phyloP scores from a whole-genome alignment of 2,329 filamentous ascomycete genomes.

The Nakataea oryzae region DNA sequence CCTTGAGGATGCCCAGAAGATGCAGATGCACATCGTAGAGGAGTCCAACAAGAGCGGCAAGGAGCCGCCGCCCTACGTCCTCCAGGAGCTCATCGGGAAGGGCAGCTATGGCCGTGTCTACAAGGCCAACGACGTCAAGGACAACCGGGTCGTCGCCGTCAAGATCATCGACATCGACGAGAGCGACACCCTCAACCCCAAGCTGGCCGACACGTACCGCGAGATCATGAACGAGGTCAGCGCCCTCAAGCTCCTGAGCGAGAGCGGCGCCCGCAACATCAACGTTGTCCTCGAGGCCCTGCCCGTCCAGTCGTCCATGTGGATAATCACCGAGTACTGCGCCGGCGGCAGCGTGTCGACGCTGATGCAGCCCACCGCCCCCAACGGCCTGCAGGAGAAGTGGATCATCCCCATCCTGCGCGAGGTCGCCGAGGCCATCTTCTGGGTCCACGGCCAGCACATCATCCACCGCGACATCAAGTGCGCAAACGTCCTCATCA shows the following conservation, averaged over 20 bases:
- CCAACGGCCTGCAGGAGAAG: conserved; percentile 56
- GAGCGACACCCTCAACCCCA: conserved; percentile 56
- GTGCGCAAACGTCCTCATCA: conserved; percentile 71
- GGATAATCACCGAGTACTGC: conserved; percentile 83
- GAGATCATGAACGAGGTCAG: conserved; percentile 61
- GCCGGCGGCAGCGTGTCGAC: conserved; percentile 74
- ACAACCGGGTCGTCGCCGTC: conserved; percentile 47
- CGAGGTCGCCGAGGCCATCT: conserved; percentile 55
- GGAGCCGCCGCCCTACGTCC: conserved; percentile 47
- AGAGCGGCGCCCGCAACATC: conserved; percentile 67
- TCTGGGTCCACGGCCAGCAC: conserved; percentile 57
- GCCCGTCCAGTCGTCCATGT: conserved; percentile 68
- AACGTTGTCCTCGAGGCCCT: conserved; percentile 74
- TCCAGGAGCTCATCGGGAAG: conserved; percentile 58
- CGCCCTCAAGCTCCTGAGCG: conserved; percentile 61
- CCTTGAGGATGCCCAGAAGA: conserved; percentile 53
- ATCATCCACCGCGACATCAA: conserved; percentile 66
- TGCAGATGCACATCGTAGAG: conserved; percentile 48
- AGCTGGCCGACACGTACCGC: conserved; percentile 55
- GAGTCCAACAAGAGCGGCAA: conserved; percentile 45
- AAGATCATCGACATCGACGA: conserved; percentile 82
- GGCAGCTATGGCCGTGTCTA: conserved; percentile 60
- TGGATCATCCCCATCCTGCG: conserved; percentile 59
- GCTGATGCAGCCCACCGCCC: conserved; percentile 56
- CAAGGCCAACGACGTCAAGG: conserved; percentile 36